Conservation (phyloP, 495 filamentous ascomycete genomes). For the Barbatosphaeria neglecta region DNA sequence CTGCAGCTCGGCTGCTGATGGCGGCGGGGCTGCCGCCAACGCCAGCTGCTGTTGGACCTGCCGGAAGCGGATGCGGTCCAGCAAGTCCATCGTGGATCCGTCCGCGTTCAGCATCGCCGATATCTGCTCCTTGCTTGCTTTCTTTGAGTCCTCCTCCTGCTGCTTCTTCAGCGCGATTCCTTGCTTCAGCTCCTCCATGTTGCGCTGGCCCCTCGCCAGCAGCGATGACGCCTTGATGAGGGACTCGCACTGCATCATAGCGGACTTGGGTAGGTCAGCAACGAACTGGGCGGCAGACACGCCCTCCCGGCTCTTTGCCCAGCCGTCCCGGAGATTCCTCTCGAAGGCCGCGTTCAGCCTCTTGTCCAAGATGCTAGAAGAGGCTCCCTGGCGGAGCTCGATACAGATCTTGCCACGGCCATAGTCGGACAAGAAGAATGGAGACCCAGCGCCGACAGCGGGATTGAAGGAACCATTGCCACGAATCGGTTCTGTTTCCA, state of each 20-base stretch:
- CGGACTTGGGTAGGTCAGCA: constrained; percentile 39
- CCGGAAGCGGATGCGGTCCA: constrained; percentile 54
- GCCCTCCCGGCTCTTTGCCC: constrained; percentile 24
- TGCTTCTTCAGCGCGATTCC: constrained; percentile 34
- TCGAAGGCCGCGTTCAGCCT: constrained; percentile 42
- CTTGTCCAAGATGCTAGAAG: constrained; percentile 40
- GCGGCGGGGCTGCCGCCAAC: constrained; percentile 22
- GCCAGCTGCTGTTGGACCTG: constrained; percentile 34
- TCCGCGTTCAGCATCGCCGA: constrained; percentile 14
- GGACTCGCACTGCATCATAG: constrained; percentile 35
- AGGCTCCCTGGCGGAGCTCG: constrained; percentile 18
- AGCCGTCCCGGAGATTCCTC: constrained; percentile 33
- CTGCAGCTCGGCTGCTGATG: constrained; percentile 36
- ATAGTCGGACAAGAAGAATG: constrained; percentile 48
- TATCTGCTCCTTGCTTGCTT: constrained; percentile 5
- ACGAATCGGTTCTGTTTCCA: constrained; percentile 17
- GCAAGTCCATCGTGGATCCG: constrained; percentile 33
- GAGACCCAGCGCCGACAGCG: constrained; percentile 8
- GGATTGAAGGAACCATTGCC: constrained; percentile 1
- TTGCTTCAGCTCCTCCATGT: constrained; percentile 49
- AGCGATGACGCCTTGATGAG: constrained; percentile 29
- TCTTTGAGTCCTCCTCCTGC: constrained; percentile 9
- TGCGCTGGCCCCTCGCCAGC: constrained; percentile 44
- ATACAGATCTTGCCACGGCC: constrained; percentile 38
- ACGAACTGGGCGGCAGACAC: constrained; percentile 32